Evolutionary conservation across 805 yeast genomes (phyloP), one percentile per base, ranked within the genome.

Genomic region (Barnettozyma pratensis): DNA sequence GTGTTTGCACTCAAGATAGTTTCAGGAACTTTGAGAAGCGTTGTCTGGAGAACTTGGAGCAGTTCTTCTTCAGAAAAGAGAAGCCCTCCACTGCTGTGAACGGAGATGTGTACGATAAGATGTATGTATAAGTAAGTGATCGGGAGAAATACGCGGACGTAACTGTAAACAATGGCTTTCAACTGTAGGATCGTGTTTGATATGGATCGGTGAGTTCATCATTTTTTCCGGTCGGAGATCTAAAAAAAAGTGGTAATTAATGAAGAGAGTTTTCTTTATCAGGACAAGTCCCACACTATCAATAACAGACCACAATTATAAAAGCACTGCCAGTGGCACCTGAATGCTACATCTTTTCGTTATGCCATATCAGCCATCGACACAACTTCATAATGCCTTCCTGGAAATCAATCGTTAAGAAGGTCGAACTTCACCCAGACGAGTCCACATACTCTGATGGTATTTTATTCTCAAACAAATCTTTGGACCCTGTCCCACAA

Each of bases 401-500:
- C 14, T 32, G 37, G 47, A 30, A n/a, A 12, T 50, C 36, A 45
- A 50, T 37, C 27, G n/a, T 37, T 11, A 39, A 48, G 25, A 53
- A 44, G 26, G 26, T 53, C 10, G 55, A 55, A 43, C 49, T 58
- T 6, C 56, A 58, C 12, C 54, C 58, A 12, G 50, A 49, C 3
- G 53, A 47, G 25, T 52, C 60, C 0, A 40, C 57, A 1, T 58
- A 56, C 42, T 56, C 60, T 25, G 62, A 58, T 44, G 60, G 60
- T 14, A 37, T 47, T 5, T 45, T 81, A 55, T 70, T 83, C 29
- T 76, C 74, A 54, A 85, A 84, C 64, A 71, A 75, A 52, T 90
- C 84, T 64, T 69, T 85, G 55, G 75, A 77, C 51, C 90, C 91
- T 1, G 85, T 84, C 6, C 87, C 83, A 59, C 57, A 54, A 35